Base-by-base conservation (phyloP, 1,284 basidiomycete genomes). In the Sphagnurus paluster region DNA sequence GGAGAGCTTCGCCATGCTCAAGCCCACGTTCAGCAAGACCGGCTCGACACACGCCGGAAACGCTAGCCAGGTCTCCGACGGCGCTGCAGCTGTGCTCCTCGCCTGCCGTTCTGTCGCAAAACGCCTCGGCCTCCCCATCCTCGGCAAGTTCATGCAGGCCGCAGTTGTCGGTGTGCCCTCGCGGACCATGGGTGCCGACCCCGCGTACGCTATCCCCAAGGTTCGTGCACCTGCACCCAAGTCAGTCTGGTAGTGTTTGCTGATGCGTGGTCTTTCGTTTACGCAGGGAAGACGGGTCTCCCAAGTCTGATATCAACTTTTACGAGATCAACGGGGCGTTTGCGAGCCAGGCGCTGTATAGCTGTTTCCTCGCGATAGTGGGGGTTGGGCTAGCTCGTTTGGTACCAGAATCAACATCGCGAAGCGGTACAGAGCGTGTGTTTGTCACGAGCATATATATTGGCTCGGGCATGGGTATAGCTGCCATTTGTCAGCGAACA, bases 251-350 rank as follows among this genome's bases (percentile, higher is more conserved):
- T 33, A 2, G 10, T 14, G 13, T 9, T n/a, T 21, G 11, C 20
- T 5, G 4, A 5, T 14, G 5, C 29, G 13, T 10, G 17, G 2
- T 25, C 2, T 33, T n/a, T 14, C 34, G 33, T 20, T 53, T 50
- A 72, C 68, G 3, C 82, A 96, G 50, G 69, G 61, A 84, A 86
- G 64, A 77, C 81, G 4, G 90, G 91, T 11, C 75, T 97, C 50
- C 70, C 46, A 76, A 77, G 56, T 75, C 82, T 47, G 94, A 97
- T 56, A 75, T 97, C 56, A 93, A 97, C 72, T 90, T 97, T 65
- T 98, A 75, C 70, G 94, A 98, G 69, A 89, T 91, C 67, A 98
- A 98, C 72, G 94, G 97, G 70, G 93, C 93, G 24, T 96, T 96
- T 60, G 91, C 93, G 8, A 86, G 82, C 28, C 92, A 95, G 71